These are phyloP conservation scores for Aspergillus sp. DNA, from an alignment of 2,329 filamentous ascomycete species.

Conservation along the genomic window DNA sequence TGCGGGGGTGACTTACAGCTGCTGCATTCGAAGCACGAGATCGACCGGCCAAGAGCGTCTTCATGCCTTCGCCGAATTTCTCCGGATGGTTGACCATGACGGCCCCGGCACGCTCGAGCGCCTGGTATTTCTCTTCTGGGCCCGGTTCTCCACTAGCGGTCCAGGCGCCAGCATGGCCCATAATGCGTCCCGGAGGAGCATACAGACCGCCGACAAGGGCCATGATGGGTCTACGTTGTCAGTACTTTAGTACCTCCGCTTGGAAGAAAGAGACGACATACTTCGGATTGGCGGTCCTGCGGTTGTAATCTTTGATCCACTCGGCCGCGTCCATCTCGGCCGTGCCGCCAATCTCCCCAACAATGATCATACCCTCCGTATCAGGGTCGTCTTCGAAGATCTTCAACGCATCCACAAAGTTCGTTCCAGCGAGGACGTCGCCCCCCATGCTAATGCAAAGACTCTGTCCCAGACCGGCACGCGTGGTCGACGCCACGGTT, in stretches of 20 bases:
- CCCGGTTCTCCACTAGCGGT: slow-evolving; percentile 63
- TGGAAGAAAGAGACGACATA: slow-evolving; percentile 26
- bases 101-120: slow-evolving; percentile 64
- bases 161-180: slow-evolving; percentile 80
- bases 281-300: slow-evolving; percentile 60
- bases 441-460: slow-evolving; percentile 76
- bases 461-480: slow-evolving; percentile 73
- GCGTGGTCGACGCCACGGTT: slow-evolving; percentile 70
- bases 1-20: slow-evolving; percentile 14
- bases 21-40: slow-evolving; percentile 23
- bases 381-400: slow-evolving; percentile 65
- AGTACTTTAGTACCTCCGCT: background rate
- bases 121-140: slow-evolving; percentile 63
- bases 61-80: slow-evolving; percentile 69
- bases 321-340: slow-evolving; percentile 70
- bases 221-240: slow-evolving; percentile 61
- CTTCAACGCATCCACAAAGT: slow-evolving; percentile 67
- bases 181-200: slow-evolving; percentile 63
- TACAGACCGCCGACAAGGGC: slow-evolving; percentile 66
- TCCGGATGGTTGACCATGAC: slow-evolving; percentile 73
- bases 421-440: slow-evolving; percentile 70
- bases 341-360: slow-evolving; percentile 70
- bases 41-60: slow-evolving; percentile 52
- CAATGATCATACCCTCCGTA: slow-evolving; percentile 68
- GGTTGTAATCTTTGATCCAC: slow-evolving; percentile 67